Evolutionary conservation across 768 basidiomycete genomes (phyloP), one percentile per base, ranked within the genome.

Genomic region (Suillus sp.): DNA sequence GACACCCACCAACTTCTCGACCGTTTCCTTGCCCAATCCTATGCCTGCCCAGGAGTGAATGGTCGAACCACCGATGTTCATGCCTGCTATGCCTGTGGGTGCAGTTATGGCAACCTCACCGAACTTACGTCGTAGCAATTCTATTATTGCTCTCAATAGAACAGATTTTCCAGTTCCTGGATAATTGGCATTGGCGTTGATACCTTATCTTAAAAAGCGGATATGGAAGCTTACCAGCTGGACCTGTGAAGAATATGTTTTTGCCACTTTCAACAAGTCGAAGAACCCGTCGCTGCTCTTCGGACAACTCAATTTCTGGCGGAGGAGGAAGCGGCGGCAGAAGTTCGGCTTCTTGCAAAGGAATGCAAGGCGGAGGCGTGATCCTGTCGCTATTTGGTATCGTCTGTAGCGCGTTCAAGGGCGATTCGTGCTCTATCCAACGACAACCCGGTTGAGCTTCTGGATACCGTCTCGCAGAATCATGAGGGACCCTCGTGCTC

Each of bases 211-310:
- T 20, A 20, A 13, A 32, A 61, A 53, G 54, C 25, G 63, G 55
- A 38, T 1, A 27, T n/a, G 57, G 4, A 8, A 38, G 66, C 66
- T 60, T 62, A 89, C 90, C 88, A 62, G 90, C 90, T 62, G 87
- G 83, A 25, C 90, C 90, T 2, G 89, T 91, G 72, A 91, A 91
- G 76, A 92, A 91, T 34, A 91, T 80, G 64, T 81, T 90, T 64
- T 80, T 73, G 1, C 85, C 85, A 6, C 78, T 77, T 40, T 84
- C 78, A 9, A 90, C 86, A 42, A 79, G 64, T 11, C 72, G 65
- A 14, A 86, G 50, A n/a, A 85, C 76, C 1, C 61, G 27, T 58
- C 66, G 69, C 60, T 86, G 84, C 60, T 85, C 82, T 25, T 72
- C 68, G 20, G 76, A 78, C 59, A 76, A 71, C 16, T 71, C 63